Conservation (phyloP, 2,329 filamentous ascomycete species). For the Nemania abortiva region DNA sequence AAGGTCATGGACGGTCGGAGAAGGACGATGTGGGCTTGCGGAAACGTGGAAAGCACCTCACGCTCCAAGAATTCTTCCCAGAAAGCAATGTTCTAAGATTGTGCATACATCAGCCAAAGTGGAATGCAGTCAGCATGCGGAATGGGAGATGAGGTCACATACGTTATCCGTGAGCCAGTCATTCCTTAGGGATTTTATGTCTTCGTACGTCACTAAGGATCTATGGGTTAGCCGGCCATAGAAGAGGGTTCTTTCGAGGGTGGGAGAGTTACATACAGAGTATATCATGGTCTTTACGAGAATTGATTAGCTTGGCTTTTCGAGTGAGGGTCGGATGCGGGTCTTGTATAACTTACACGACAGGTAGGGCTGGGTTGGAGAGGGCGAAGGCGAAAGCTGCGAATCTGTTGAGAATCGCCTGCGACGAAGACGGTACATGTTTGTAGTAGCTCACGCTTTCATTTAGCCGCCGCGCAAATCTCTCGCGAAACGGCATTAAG, state of each 20-base stretch:
- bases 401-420: slow-evolving; percentile 45
- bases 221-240: slow-evolving; percentile 42
- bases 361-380: slow-evolving; percentile 57
- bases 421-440: slow-evolving; percentile 38
- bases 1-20: slow-evolving; percentile 94
- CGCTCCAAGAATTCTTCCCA: slow-evolving; percentile 98
- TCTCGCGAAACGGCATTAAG: slow-evolving; percentile 51
- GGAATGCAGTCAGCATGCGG: slow-evolving; percentile 1
- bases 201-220: slow-evolving; percentile 81
- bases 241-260: background rate
- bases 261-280: slow-evolving; percentile 49
- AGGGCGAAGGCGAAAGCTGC: slow-evolving; percentile 52
- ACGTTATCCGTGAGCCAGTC: slow-evolving; percentile 99
- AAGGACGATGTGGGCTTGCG: slow-evolving; percentile 87
- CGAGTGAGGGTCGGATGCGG: slow-evolving; percentile 14
- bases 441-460: slow-evolving; percentile 50
- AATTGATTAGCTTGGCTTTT: slow-evolving; percentile 31
- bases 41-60: slow-evolving; percentile 83
- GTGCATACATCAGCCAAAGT: slow-evolving; percentile 43
- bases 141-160: slow-evolving; percentile 52
- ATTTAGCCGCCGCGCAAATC: slow-evolving; percentile 49
- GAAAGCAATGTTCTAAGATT: slow-evolving; percentile 86
- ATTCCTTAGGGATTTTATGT: slow-evolving; percentile 86
- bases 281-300: slow-evolving; percentile 54
- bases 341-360: slow-evolving; percentile 56